Evolutionary conservation across 129 eudicot genomes (phyloP).

Genomic region (Lactuca saligna): DNA sequence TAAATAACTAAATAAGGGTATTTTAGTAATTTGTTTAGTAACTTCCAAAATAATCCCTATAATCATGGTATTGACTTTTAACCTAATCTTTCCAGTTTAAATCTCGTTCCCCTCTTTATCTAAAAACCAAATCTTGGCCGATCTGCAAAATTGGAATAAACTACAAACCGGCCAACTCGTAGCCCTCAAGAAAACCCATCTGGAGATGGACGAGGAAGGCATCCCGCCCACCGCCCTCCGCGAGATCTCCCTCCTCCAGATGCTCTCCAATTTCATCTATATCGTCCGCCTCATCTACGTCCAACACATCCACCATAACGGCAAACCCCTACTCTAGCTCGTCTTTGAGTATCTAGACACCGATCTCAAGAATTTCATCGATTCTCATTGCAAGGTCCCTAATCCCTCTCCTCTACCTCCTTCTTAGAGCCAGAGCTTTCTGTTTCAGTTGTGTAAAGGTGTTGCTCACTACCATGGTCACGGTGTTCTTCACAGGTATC

Average conservation of each 20-base stretch:
- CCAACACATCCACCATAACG: constrained; percentile 26
- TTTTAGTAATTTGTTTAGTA: too few species aligned
- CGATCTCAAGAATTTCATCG: constrained; percentile 78
- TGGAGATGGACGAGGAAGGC: constrained; percentile 97
- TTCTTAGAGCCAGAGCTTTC: constrained; percentile 58
- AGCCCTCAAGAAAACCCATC: constrained; percentile 82
- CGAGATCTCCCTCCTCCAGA: constrained; percentile 48
- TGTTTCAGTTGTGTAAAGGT: constrained; percentile 83
- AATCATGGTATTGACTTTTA: too few species aligned
- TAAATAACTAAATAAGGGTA: too few species aligned
- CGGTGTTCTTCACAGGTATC: constrained; percentile 27
- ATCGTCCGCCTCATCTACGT: too few species aligned
- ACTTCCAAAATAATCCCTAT: too few species aligned
- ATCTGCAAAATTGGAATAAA: too few species aligned
- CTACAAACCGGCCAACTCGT: constrained; percentile 64
- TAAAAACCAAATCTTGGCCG: too few species aligned
- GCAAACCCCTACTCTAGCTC: constrained; percentile 81
- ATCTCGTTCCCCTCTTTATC: too few species aligned
- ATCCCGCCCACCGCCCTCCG: constrained; percentile 92
- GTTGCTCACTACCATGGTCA: too few species aligned
- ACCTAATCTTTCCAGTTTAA: too few species aligned
- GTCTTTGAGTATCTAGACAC: constrained; percentile 92
- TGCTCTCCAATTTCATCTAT: too few species aligned
- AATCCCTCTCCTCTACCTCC: constrained; percentile 73
- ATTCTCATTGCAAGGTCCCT: constrained; percentile 36